Base-by-base conservation (phyloP, 768 basidiomycete genomes). In the Mycena galericulata region DNA sequence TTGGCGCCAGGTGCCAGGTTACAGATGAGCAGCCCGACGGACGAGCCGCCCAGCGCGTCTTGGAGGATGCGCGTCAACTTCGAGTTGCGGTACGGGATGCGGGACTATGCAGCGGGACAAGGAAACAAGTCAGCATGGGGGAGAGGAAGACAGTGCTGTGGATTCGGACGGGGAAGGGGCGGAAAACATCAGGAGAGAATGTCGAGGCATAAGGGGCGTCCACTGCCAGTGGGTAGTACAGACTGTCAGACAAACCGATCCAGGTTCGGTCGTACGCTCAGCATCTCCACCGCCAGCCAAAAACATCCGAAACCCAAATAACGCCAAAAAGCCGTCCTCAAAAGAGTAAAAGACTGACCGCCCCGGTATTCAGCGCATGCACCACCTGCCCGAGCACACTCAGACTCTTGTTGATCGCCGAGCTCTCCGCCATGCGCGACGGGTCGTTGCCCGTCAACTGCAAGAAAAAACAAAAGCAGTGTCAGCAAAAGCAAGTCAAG, bases 361-460 rank as follows among this genome's bases (percentile, higher is more conserved):
- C 90, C 58, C 90, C 88, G 74, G 85, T 85, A 72, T 94, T 96
- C 29, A 96, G 81, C 12, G 94, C 93, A 75, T 94, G 90, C 3
- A 97, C 93, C 7, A 96, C 95, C 78, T 94, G 94, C 2, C 94
- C 94, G 4, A 97, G 86, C 11, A 92, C 92, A 68, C 93, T 93
- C 51, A 97, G 79, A 8, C 92, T 94, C 76, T 93, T 95, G 80
- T 97, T 97, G 76, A 97, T 97, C 20, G 95, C 94, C 3, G 92
- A 81, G 4, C 92, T 93, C 79, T 97, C 96, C 3, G 90, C 89
- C 91, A 96, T 95, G 2, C 96, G 89, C n/a, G 87, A 89, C 1
- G 89, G 82, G 75, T 96, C 92, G 71, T 96, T 96, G 6, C 95
- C 95, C 5, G 96, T 96, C 29, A 92, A 84, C 84, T 90, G 69